Base-by-base conservation (phyloP, 352 stramenopile genomes). In the Pythium aquatile region DNA sequence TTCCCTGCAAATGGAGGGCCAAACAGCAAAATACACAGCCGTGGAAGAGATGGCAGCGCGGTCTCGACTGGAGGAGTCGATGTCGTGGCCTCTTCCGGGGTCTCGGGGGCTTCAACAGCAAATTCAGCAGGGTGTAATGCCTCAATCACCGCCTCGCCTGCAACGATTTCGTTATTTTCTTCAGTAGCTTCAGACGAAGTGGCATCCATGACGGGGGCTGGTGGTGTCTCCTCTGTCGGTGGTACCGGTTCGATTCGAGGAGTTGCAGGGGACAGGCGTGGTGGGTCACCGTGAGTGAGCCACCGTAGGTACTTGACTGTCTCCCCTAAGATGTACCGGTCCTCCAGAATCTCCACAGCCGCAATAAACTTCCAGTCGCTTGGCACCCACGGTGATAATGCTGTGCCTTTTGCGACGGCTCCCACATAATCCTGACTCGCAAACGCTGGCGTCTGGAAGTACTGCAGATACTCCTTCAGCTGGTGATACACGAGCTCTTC, bases 281-380 rank as follows among this genome's bases (percentile, higher is more conserved):
- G 62, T 33, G 46, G 47, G 13, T 58, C 48, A 0, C 24, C 54
- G 29, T 60, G 47, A 10, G 47, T 28, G 11, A 74, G 44, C 79
- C 81, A 92, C 20, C 81, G 79, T 32, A 87, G 60, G 32, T 86
- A 85, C 55, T 91, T 89, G 26, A 92, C 63, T 42, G 73, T 73
- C 68, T 90, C 81, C 30, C 78, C 80, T 5, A 90, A 69, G 7
- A 81, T 65, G 16, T 78, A 78, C 20, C 70, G 73, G n/a, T 79
- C 77, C 42, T 86, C 67, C 16, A 90, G 63, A 1, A 75, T 53
- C 24, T 81, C 75, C 8, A 58, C 62, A 1, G 79, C 77, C 1
- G 72, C 77, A 40, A 81, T 29, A 42, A 89, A 90, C 35, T 77
- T 76, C n/a, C 47, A 72, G 14, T 78, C 62, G 6, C n/a, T 46